Evolutionary conservation across 2,329 filamentous ascomycete species (phyloP), one percentile per base, ranked within the genome.

Genomic region (Cryphonectria radicalis): DNA sequence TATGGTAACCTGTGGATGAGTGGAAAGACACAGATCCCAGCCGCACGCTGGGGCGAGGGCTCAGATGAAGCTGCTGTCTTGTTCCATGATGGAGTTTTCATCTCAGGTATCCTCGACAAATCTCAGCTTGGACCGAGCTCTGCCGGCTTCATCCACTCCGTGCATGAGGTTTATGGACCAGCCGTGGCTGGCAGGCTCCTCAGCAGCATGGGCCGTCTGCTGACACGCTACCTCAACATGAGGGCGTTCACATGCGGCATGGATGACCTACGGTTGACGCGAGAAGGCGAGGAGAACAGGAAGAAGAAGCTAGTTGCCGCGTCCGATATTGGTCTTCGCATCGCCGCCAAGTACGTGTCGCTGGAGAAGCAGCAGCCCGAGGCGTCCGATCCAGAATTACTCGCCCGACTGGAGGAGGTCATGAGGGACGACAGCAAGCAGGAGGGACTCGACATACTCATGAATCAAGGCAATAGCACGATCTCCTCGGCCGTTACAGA

Each of bases 231-330:
- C 74, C 86, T 98, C 73, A 93, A 96, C 78, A 97, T 98, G 91
- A 89, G 95, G 67, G 96, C 95, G 1, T 98, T 98, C 80, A 96
- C 93, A 74, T 99, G 96, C 80, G 97, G 97, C 79, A 97, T 99
- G 82, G 95, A 99, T 77, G 97, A 99, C 85, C 86, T 99, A 71
- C 90, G 92, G 71, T 88, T 99, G 67, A 98, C 95, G 0, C 85
- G 88, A 1, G 85, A 92, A 73, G 95, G 96, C 68, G 94, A 99
- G 78, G 83, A 84, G 69, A 85, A 87, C 68, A 90, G 96, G 59
- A 88, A 87, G 75, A 84, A 92, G 74, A 90, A 91, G 73, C 84
- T 99, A 17, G 83, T 87, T 74, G 88, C 88, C 66, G 93, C 94
- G 0, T 83, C 90, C 55, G 83, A 81, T 3, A 88, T 95, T 70